Conservation (phyloP, 169 alveolate species). For the Plasmodium inui region DNA sequence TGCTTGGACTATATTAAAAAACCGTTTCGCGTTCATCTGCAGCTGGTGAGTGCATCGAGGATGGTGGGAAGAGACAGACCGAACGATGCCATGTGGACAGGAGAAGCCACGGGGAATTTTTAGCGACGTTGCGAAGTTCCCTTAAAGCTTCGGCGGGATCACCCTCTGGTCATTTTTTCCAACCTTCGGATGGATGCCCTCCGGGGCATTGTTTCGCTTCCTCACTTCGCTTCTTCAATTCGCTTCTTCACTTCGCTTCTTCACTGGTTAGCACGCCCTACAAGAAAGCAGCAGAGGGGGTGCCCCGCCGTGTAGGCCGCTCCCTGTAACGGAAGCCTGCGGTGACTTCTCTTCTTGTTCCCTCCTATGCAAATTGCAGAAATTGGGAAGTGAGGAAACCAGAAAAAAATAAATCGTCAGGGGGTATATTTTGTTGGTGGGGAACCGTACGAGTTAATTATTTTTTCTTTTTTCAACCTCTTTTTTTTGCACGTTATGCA, state of each 20-base stretch:
- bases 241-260: neutral
- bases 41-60: neutral
- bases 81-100: neutral
- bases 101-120: neutral
- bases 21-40: conserved; percentile 54
- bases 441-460: neutral
- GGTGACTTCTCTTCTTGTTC: neutral
- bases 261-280: neutral
- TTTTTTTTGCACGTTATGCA: neutral
- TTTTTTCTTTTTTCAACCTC: no score
- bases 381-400: neutral
- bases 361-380: neutral
- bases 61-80: neutral
- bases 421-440: neutral
- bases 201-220: neutral
- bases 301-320: neutral
- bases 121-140: neutral
- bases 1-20: conserved; percentile 4
- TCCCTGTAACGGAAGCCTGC: neutral
- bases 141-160: neutral
- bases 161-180: neutral
- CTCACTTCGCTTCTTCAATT: neutral
- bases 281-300: neutral
- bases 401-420: neutral
- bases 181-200: neutral